Evolutionary conservation across 179 eudicot genomes (phyloP).

Genomic region (Silene coronaria): DNA sequence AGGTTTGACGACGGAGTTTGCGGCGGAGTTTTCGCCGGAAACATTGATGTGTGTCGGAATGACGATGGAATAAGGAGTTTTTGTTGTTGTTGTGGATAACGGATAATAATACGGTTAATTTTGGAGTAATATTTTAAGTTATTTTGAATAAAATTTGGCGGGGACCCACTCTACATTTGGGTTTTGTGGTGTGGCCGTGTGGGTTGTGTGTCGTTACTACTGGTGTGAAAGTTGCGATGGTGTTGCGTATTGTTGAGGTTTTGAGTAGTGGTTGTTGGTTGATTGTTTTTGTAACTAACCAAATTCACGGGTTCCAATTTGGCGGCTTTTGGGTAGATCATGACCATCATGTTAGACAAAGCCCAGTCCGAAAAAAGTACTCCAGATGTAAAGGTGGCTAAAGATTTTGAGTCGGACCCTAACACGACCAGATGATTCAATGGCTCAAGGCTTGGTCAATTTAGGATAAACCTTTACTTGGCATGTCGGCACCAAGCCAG

Average conservation of each 20-base stretch:
- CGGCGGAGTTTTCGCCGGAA: conserved; percentile 19
- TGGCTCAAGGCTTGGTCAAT: too few species aligned
- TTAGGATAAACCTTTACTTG: too few species aligned
- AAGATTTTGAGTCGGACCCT: too few species aligned
- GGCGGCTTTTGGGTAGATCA: too few species aligned
- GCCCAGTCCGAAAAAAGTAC: too few species aligned
- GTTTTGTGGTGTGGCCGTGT: not conserved
- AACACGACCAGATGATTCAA: too few species aligned
- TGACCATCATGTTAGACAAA: too few species aligned
- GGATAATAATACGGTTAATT: not conserved
- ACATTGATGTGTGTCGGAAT: conserved; percentile 21
- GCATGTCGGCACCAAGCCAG: too few species aligned
- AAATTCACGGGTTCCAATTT: too few species aligned
- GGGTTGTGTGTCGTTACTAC: not conserved
- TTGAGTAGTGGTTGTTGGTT: not conserved
- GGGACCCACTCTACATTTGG: not conserved
- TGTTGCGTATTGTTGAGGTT: not conserved
- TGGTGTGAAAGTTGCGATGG: not conserved
- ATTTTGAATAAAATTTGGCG: conserved; percentile 12
- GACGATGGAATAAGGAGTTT: not conserved
- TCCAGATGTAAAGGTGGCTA: too few species aligned
- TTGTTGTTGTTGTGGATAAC: not conserved
- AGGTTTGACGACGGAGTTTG: not conserved
- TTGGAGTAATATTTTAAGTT: conserved; percentile 17
- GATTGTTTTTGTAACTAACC: too few species aligned